Evolutionary conservation across 179 eudicot genomes (phyloP).

Genomic region (Spinacia oleracea): DNA sequence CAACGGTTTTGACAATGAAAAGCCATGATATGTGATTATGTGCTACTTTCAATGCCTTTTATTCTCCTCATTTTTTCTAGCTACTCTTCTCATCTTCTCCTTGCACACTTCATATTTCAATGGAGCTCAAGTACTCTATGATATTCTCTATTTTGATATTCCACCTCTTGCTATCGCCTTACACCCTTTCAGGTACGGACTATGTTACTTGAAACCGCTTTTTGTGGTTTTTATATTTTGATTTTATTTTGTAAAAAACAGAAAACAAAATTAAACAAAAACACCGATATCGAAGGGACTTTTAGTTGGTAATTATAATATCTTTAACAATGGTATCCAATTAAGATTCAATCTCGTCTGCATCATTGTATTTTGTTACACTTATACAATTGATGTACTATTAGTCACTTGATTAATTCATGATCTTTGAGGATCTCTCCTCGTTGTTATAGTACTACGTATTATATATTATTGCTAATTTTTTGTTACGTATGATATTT

Average conservation of each 20-base stretch:
- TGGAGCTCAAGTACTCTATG: slow-evolving; percentile 13
- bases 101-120: neutral
- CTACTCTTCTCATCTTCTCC: neutral
- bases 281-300: too few species aligned
- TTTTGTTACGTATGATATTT: neutral
- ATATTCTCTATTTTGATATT: slow-evolving; percentile 10
- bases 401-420: neutral
- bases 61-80: neutral
- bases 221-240: too few species aligned
- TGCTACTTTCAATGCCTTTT: neutral
- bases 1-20: slow-evolving; percentile 26
- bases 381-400: too few species aligned
- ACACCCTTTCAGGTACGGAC: slow-evolving; percentile 12
- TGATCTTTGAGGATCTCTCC: neutral
- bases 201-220: too few species aligned
- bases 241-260: too few species aligned
- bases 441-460: too few species aligned
- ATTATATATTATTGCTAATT: neutral
- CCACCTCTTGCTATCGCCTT: slow-evolving; percentile 13
- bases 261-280: too few species aligned
- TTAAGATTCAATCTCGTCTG: too few species aligned
- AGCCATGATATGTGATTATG: slow-evolving; percentile 3
- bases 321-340: too few species aligned
- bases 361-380: too few species aligned
- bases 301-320: too few species aligned